Evolutionary conservation across 345 rosid genomes (phyloP), one percentile per base, ranked within the genome.

Genomic region (Angophora floribunda): DNA sequence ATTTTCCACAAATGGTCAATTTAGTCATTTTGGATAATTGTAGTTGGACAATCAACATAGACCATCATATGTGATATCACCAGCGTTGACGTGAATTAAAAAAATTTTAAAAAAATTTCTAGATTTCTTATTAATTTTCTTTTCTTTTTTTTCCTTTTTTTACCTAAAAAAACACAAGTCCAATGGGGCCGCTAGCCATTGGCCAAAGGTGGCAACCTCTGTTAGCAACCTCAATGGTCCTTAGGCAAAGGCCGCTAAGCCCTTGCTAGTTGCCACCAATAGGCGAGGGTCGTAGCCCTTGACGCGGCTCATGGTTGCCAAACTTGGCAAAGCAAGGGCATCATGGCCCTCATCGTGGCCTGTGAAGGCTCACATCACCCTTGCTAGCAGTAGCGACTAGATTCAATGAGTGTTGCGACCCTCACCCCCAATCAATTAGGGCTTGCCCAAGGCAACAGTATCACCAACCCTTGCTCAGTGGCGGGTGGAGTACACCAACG

Each of bases 251-350:
- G 61, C 0, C 22, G 2, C 2, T 1, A 55, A 55, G 12, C 28
- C 61, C 9, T 55, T 26, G n/a, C n/a, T n/a, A n/a, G n/a, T n/a
- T n/a, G 22, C 21, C 0, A 5, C 1, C 12, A 0, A 55, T 55
- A 22, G 61, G 61, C 1, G 12, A 22, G 12, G 61, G 12, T 3
- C 26, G 9, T 55, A 26, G 61, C 61, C 22, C 61, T 55, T 22
- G 5, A 1, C 21, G 1, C 7, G 61, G 61, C 61, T 1, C 4
- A 0, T 0, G 1, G 2, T 47, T 6, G 19, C 6, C 9, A 17
- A 17, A 53, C 21, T 9, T 7, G 1, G 28, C 9, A 22, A 55
- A 11, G 61, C 11, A 21, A 55, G 26, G 61, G 61, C 61, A 55
- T 22, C 61, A 55, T 2, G 12, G 4, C 61, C 28, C 61, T 55